Evolutionary conservation across 2,329 filamentous ascomycete species (phyloP), one percentile per base, ranked within the genome.

Genomic region (Cercospora janseana): DNA sequence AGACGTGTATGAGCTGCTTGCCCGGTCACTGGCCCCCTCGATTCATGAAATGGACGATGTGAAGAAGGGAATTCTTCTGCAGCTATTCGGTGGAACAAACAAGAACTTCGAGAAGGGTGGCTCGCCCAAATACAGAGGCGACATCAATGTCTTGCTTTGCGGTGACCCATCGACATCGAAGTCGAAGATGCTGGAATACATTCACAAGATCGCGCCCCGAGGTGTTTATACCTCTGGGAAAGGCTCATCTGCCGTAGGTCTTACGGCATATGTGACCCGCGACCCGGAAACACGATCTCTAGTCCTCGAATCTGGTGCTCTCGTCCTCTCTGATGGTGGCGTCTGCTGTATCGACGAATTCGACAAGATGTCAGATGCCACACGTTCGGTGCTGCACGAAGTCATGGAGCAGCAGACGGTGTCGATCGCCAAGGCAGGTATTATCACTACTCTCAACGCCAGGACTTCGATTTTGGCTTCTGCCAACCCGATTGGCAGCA

Each of bases 21-120:
- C 93, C 13, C 83, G 92, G 28, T 97, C 92, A 1, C 76, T 98
- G 21, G 93, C 93, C 2, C 93, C 93, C 10, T 96, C 91, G 52
- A 86, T 98, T 64, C 96, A 94, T 73, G 93, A 98, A 71, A 87
- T 95, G 84, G 93, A 98, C 60, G 93, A 98, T 64, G 90, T 97
- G 40, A 98, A 98, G 78, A 98, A 98, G 73, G 93, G 93, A 8
- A 96, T 98, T 55, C 77, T 98, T 8, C 82, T 98, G 3, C 93
- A 98, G 66, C 81, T 98, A 31, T 98, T 98, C 67, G 92, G 93
- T 28, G 93, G 93, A 49, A 95, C 93, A 26, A 98, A 98, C 76
- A 98, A 98, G 74, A 88, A 88, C 1, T 98, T 98, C 69, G 82
- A 95, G 52, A 97, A 96, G 71, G 93, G 93, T 49, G 93, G 91